Base-by-base conservation (phyloP, 345 rosid genomes). In the Linum tenue region DNA sequence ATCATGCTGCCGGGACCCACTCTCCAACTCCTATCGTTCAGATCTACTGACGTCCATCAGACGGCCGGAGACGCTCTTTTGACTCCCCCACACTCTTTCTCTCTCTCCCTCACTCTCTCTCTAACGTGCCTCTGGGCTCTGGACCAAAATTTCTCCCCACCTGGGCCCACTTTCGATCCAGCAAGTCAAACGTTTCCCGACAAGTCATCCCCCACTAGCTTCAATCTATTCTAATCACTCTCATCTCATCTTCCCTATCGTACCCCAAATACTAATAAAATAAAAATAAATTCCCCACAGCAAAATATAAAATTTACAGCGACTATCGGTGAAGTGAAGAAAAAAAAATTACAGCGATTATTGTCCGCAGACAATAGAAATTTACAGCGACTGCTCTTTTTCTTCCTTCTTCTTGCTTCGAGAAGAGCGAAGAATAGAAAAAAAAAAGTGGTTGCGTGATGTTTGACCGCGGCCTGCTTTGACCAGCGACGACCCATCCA, bases 1-100 rank as follows among this genome's bases (percentile, higher is more conserved):
- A 63, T 73, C 78, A 60, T 11, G 83, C 79, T 73, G 74, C 76
- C 65, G 36, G 66, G 64, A 68, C 42, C 75, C 64, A 9, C 63
- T 17, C 38, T 3, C 6, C 15, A 56, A 53, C 35, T 17, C 3
- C 44, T 53, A 7, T 44, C 12, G 12, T 62, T 55, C 22, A 39
- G 7, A 55, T 35, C 43, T 2, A 15, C 11, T 38, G 17, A 7
- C 31, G 4, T 22, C 16, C 55, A 40, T 71, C 76, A 2, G 64
- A 64, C 72, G 75, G 79, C 65, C 50, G 5, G 37, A 53, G 74
- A 67, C 68, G 57, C 59, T 69, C 41, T 55, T 70, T 76, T 66
- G 84, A 75, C 78, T 59, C 0, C 31, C 31, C 31, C 31, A 22
- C 31, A 22, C 31, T 14, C 71, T n/a, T n/a, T 68, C 73, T 31